Base-by-base conservation (phyloP, 805 yeast genomes). In the Cyberlindnera mycetangii region DNA sequence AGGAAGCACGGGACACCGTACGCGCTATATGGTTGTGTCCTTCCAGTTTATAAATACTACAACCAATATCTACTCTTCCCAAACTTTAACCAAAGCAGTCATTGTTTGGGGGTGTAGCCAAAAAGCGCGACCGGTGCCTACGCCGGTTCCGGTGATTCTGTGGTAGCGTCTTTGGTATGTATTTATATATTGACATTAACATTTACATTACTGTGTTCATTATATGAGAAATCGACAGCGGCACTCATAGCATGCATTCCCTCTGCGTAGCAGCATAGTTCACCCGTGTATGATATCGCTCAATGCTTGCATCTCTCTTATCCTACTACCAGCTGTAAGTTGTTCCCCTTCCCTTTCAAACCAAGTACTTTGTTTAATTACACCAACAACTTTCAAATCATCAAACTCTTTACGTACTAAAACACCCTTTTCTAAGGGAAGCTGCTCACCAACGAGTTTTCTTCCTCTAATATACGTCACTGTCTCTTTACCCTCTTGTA, bases 321-420 rank as follows among this genome's bases (percentile, higher is more conserved):
- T 38, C 46, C 61, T 68, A 6, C 55, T 54, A 4, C 41, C 34
- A 14, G 58, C 45, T 17, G 62, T 49, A 10, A 45, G 39, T 14
- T 56, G 57, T 41, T 62, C 62, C 1, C 73, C 73, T 35, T 69
- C 72, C 44, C 73, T 61, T 47, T 69, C 73, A 47, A 58, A 68
- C 53, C 69, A 66, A 4, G 50, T 32, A 7, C 61, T 24, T 10
- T 45, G 42, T 1, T 39, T 35, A n/a, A 51, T 30, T 4, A 33
- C 27, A 0, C 62, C 57, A 18, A 49, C 37, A 7, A 44, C 36
- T 17, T 45, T 44, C 3, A 54, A 32, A 2, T 53, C 55, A 25
- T 56, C 62, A 19, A 44, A 51, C 30, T 56, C 52, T 15, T 43
- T 58, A 17, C 47, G 40, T 5, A 61, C 25, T 3, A 64, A 18